Base-by-base conservation (phyloP, 169 alveolate species). In the Condylostoma magnum region DNA sequence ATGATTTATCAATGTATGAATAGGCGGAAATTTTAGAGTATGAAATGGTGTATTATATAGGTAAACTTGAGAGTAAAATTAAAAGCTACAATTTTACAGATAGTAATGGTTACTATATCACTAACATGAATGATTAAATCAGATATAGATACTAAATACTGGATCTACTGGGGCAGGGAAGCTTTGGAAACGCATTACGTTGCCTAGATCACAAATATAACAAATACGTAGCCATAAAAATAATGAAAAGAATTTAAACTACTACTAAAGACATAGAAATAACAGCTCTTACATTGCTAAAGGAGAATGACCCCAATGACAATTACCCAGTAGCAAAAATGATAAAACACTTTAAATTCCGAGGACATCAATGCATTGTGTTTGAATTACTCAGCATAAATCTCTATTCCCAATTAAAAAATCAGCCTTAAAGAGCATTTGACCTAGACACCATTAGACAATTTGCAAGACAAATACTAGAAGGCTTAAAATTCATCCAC, bases 391-490 rank as follows among this genome's bases (percentile, higher is more conserved):
- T 41, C 10, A 10, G 15, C 48, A 41, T 41, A 41, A 41, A 41
- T 15, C 15, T 41, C 20, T 41, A 10, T 41, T 10, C 48, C 15
- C 15, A 10, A 10, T 15, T 41, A 10, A 10, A 10, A 41, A 10
- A 41, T 15, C 25, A 63, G 31, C 5, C 28, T 4, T 20, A 18
- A 44, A 46, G 73, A 18, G 33, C 73, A 25, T 44, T 63, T 41
- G 25, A 31, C 27, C 28, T 63, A 15, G 43, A n/a, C 10, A 57
- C 38, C 20, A 44, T 63, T 18, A 43, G 25, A 20, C 30, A 63
- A 27, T 15, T 63, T 47, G 70, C 60, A 47, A 70, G 20, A 50
- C 78, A 47, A 38, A 41, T 41, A 10, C 48, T 41, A 41, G 48
- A 10, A 41, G 48, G 48, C 10, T 15, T 41, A 10, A 41, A 41